A percentile compares a stretch with the other conserved stretches of the same genome.
These are phyloP conservation scores for Guadua angustifolia DNA, from an alignment of 176 grass and related monocot species.

Conservation along the genomic window DNA sequence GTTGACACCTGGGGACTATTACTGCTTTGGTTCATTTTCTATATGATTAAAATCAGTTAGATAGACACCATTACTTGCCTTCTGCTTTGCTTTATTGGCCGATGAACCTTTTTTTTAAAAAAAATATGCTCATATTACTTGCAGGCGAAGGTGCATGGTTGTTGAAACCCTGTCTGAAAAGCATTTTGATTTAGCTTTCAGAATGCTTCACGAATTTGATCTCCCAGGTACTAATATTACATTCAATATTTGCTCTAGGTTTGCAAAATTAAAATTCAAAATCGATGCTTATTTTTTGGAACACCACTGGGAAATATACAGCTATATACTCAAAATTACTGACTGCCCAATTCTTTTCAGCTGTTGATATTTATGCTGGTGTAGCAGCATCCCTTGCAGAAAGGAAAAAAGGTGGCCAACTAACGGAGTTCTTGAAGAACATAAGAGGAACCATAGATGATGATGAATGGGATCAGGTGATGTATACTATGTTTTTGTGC, in stretches of 20 bases:
- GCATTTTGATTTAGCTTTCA: slow-evolving; percentile 94
- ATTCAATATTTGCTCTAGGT: slow-evolving; percentile 39
- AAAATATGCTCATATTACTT: slow-evolving; percentile 24
- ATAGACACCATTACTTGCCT: neutral
- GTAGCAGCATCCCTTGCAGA: slow-evolving; percentile 84
- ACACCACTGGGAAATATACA: slow-evolving; percentile 19
- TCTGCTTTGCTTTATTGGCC: neutral
- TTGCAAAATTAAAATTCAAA: slow-evolving; percentile 19
- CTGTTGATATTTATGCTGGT: slow-evolving; percentile 94
- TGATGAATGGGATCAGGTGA: slow-evolving; percentile 98
- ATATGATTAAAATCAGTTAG: slow-evolving; percentile 7
- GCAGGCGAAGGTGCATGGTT: slow-evolving; percentile 88
- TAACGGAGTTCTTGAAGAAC: slow-evolving; percentile 95
- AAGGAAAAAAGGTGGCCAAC: slow-evolving; percentile 87
- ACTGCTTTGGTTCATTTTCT: neutral
- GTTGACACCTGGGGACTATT: slow-evolving; percentile 15
- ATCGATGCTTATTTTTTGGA: slow-evolving; percentile 22
- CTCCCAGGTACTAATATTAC: slow-evolving; percentile 69
- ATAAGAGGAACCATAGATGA: slow-evolving; percentile 94
- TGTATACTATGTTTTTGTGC: slow-evolving; percentile 35
- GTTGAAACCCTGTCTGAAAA: slow-evolving; percentile 92
- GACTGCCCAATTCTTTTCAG: slow-evolving; percentile 54
- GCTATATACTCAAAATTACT: slow-evolving; percentile 13
- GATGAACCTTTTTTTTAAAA: slow-evolving; percentile 1
- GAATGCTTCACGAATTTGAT: slow-evolving; percentile 88